Evolutionary conservation across 1,139 yeast genomes (phyloP), one percentile per base, ranked within the genome.

Genomic region (Suhomyces anneliseae): DNA sequence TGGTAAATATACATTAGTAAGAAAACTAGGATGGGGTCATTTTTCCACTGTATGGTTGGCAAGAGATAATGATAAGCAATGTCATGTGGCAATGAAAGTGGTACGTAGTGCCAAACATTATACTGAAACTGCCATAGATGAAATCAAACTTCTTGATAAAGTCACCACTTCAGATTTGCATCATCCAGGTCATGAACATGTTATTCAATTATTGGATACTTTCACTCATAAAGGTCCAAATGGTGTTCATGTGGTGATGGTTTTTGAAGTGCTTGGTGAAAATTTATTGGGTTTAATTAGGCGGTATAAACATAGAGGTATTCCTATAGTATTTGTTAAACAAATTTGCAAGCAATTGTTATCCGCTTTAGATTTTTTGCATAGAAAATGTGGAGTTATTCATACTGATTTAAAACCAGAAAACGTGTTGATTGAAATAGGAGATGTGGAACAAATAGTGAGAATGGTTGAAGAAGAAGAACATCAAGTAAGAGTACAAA

Each of bases 31-130:
- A 2, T 76, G 81, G 81, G 81, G 81, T 27, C 80, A 76, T 54
- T 76, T 76, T 50, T 72, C 78, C 27, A 76, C 81, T 4, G 81
- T 76, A 10, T 76, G 81, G 81, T 60, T 76, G 32, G 81, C 81
- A 3, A 63, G 72, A 41, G 68, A 68, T 44, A 62, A 69, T 54
- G 69, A 61, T 51, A 66, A 62, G 45, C 62, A 68, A 39, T 53
- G 63, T 50, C 76, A 68, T 54, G 77, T 72, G 40, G 79, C 79
- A 10, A 63, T 74, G 60, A 74, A 74, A 49, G 67, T 74, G 48
- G 75, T 72, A 14, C 69, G 75, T 41, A 64, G 72, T 35, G 70
- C 69, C 38, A 64, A 65, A 43, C 69, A 68, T 50, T 73, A 72
- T 52, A 64, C 68, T 29, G 76, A 72, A 49, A 74, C 78, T 10